Evolutionary conservation across 352 stramenopile genomes (phyloP), one percentile per base, ranked within the genome.

Genomic region (Phytopythium ostracodes): DNA sequence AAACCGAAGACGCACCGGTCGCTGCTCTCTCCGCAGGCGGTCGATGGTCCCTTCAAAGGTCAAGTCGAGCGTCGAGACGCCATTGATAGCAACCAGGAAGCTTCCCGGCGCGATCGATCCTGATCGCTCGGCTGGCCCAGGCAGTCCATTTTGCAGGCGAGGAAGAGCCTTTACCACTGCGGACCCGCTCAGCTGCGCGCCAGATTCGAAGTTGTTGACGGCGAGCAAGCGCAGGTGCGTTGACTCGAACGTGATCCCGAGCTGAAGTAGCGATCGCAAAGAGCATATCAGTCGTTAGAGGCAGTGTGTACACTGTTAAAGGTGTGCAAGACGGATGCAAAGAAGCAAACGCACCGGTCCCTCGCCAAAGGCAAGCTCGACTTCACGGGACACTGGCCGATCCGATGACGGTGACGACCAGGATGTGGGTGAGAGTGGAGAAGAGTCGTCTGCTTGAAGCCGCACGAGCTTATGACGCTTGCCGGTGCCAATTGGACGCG

Each of bases 211-310:
- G 27, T 81, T 77, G 20, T 73, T 82, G 15, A 79, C 75, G 4
- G 80, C 75, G 3, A 92, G 59, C 57, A 92, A 69, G 9, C 79
- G 79, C 47, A 91, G 54, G 47, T 89, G 81, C 1, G 84, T 91
- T 9, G 84, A 81, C 60, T 92, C 84, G 56, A 92, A 88, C 8
- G 81, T 91, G 47, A 92, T 91, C 6, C 84, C 84, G 51, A 92
- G 73, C 84, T 92, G 54, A 62, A 43, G 27, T 27, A 51, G 22
- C 46, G 22, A 18, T 14, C 5, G 22, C 1, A 60, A 53, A 53
- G 6, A 63, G 20, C 35, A 33, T 4, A 12, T 17, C 11, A 29
- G 7, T 27, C 14, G 24, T n/a, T n/a, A 11, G 10, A 14, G 35
- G 22, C 24, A 4, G 24, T n/a, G 5, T 22, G n/a, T 15, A 18